Percentiles rank a stretch among this genome's conserved stretches.
These are phyloP conservation scores for Colletotrichum lupini DNA, from an alignment of 2,329 filamentous ascomycete species.

Conservation along the genomic window DNA sequence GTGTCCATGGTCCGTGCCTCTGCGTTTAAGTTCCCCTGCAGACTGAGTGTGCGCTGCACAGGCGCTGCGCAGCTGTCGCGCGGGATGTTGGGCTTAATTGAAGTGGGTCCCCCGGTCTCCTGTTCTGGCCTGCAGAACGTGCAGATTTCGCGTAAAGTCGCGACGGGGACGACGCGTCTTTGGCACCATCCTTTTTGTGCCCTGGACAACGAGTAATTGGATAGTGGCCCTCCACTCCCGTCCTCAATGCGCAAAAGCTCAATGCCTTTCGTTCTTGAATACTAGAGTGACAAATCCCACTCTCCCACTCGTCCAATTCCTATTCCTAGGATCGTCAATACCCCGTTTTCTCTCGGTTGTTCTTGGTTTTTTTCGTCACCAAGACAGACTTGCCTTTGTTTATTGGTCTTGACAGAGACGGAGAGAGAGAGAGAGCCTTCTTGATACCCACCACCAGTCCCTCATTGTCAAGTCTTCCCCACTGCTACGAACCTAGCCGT, in stretches of 20 bases:
- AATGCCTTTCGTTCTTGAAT: not conserved
- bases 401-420: not conserved
- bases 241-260: not conserved
- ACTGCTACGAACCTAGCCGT: not conserved
- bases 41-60: too few species aligned
- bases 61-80: not conserved
- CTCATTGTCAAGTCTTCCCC: not conserved
- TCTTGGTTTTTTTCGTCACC: slow-evolving; percentile 5
- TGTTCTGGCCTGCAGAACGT: not conserved
- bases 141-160: slow-evolving; percentile 36
- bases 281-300: slow-evolving; percentile 26
- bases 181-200: not conserved
- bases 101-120: slow-evolving; percentile 6
- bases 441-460: slow-evolving; percentile 30
- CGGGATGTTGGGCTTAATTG: slow-evolving; percentile 34
- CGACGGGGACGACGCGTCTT: slow-evolving; percentile 32
- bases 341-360: slow-evolving; percentile 3
- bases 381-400: not conserved
- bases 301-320: slow-evolving; percentile 33
- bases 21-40: slow-evolving; percentile 13
- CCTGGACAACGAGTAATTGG: not conserved
- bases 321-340: slow-evolving; percentile 24
- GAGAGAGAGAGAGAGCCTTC: not conserved
- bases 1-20: slow-evolving; percentile 31
- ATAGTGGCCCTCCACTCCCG: slow-evolving; percentile 2